Percentiles rank a stretch among this genome's conserved stretches.
These are phyloP conservation scores for Cicer yamashitae DNA, from an alignment of 306 rosid genomes.

Conservation along the genomic window DNA sequence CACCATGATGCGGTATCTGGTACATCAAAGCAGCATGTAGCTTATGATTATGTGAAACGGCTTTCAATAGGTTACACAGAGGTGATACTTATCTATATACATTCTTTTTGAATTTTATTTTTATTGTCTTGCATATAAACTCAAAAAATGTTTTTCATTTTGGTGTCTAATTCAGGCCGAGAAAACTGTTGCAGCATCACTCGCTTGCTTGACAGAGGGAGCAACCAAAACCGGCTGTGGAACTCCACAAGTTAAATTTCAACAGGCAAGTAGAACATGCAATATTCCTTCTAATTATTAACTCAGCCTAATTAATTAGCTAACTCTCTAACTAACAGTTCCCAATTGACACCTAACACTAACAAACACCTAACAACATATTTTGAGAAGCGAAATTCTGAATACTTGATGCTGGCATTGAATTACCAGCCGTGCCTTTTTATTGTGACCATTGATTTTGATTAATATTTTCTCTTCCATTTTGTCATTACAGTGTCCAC, in stretches of 20 bases:
- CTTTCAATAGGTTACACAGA: constrained; percentile 76
- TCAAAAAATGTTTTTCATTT: constrained; percentile 28
- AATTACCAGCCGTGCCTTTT: constrained; percentile 14
- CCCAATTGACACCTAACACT: no score
- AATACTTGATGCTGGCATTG: constrained; percentile 36
- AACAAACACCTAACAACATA: background rate
- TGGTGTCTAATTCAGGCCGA: constrained; percentile 63
- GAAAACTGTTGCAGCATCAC: constrained; percentile 70
- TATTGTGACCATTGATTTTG: constrained; percentile 23
- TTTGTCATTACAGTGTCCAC: constrained; percentile 54
- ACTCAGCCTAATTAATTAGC: no score
- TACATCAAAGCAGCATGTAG: constrained; percentile 81
- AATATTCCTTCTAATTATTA: no score
- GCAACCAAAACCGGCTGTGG: constrained; percentile 48
- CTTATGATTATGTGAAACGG: constrained; percentile 83
- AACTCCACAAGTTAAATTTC: constrained; percentile 53
- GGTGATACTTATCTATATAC: constrained; percentile 48
- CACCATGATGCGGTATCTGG: constrained; percentile 95
- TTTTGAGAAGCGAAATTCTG: constrained; percentile 27
- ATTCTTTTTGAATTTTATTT: constrained; percentile 12
- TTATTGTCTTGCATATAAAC: constrained; percentile 20
- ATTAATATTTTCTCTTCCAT: constrained; percentile 26
- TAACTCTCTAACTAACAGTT: no score
- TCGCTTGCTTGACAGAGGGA: constrained; percentile 56
- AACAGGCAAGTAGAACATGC: constrained; percentile 60